A percentile compares a stretch with the other conserved stretches of the same genome.
These are phyloP conservation scores for Stephania cephalantha DNA, from an alignment of 164 flowering plant species.

Conservation along the genomic window DNA sequence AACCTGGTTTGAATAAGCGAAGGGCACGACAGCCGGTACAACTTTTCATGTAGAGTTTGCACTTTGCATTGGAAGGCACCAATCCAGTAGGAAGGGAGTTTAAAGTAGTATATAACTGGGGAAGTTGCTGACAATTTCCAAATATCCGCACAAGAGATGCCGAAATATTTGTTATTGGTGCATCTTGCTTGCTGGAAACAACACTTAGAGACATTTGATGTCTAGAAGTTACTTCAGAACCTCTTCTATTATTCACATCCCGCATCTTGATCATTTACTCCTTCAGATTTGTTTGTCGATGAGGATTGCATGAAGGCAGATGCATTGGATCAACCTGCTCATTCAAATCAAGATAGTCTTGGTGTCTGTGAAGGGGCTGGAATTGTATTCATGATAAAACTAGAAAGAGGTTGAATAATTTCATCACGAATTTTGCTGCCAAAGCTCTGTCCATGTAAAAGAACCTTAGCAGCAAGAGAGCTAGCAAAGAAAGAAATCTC, in stretches of 20 bases:
- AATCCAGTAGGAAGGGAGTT: conserved; percentile 21
- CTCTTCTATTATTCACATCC: conserved; percentile 15
- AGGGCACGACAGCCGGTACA: conserved; percentile 11
- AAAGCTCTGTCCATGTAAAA: conserved; percentile 15
- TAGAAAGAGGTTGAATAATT: conserved; percentile 11
- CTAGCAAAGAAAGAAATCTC: conserved; percentile 6
- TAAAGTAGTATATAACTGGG: conserved; percentile 41
- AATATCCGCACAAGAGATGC: conserved; percentile 53
- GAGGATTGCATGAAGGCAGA: conserved; percentile 17
- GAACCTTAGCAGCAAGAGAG: background rate
- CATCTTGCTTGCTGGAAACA: conserved; percentile 35
- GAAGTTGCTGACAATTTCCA: conserved; percentile 45
- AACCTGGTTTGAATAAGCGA: conserved; percentile 22
- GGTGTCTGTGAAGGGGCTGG: conserved; percentile 2
- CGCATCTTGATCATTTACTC: conserved; percentile 14
- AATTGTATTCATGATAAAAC: conserved; percentile 6
- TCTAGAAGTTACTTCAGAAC: conserved; percentile 22
- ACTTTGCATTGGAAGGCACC: conserved; percentile 20
- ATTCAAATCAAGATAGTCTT: conserved; percentile 16
- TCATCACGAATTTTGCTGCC: background rate
- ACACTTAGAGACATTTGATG: conserved; percentile 16
- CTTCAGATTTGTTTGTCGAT: conserved; percentile 11
- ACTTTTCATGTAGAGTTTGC: conserved; percentile 18
- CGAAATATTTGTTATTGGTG: conserved; percentile 38
- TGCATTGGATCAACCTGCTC: conserved; percentile 12